Conservation (phyloP, 768 basidiomycete species). For the Suillus fuscotomentosus region DNA sequence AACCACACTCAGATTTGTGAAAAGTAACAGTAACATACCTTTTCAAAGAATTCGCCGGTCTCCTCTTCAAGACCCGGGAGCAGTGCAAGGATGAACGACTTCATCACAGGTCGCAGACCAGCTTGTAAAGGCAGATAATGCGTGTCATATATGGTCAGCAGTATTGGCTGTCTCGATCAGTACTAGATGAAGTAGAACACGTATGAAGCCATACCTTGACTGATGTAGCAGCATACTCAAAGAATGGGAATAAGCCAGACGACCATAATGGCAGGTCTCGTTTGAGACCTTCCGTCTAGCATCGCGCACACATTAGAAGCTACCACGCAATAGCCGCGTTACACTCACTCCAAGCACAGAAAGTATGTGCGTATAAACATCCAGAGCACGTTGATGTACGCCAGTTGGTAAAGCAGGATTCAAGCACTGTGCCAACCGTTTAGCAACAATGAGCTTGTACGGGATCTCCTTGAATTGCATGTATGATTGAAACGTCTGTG, state of each 20-base stretch:
- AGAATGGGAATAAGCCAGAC: constrained; percentile 95
- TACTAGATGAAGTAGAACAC: not conserved
- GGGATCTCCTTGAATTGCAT: constrained; percentile 97
- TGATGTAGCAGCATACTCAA: constrained; percentile 98
- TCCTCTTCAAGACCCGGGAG: constrained; percentile 97
- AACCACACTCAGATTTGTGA: not conserved
- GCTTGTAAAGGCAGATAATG: constrained; percentile 87
- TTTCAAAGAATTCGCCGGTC: constrained; percentile 96
- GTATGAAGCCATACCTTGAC: constrained; percentile 63
- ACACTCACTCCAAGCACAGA: constrained; percentile 81
- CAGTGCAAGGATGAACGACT: constrained; percentile 90
- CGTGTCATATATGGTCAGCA: constrained; percentile 90
- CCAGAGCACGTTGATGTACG: constrained; percentile 93
- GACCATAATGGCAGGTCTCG: constrained; percentile 93
- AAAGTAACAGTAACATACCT: constrained; percentile 38
- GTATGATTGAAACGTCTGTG: constrained; percentile 87
- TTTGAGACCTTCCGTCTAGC: constrained; percentile 80
- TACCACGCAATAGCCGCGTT: not conserved
- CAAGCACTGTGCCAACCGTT: constrained; percentile 92
- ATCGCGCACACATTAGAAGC: constrained; percentile 10
- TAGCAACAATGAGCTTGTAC: constrained; percentile 89
- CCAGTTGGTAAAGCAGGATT: constrained; percentile 98
- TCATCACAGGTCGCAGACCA: constrained; percentile 84
- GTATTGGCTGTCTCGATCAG: constrained; percentile 55
- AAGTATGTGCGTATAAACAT: constrained; percentile 92